Conservation (phyloP, 129 eudicot genomes). For the Chrysanthemum lavandulifolium region DNA sequence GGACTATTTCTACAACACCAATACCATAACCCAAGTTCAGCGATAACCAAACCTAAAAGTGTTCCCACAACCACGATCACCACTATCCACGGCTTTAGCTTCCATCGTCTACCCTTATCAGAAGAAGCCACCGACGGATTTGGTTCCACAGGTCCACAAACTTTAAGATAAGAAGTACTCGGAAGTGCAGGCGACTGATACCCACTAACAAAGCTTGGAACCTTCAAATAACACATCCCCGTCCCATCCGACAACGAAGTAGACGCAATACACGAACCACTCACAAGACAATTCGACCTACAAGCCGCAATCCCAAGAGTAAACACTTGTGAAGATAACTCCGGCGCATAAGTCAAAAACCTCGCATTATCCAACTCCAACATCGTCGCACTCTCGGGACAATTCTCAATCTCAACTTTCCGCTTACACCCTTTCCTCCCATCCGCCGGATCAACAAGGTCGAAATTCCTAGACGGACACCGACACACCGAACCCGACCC, state of each 20-base stretch:
- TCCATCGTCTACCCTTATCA: conserved; percentile 32
- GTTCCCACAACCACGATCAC: conserved; percentile 60
- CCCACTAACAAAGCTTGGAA: conserved; percentile 61
- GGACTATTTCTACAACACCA: conserved; percentile 69
- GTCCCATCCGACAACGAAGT: conserved; percentile 86
- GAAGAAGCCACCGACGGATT: conserved; percentile 37
- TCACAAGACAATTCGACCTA: conserved; percentile 61
- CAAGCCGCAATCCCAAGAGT: conserved; percentile 65
- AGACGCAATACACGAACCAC: conserved; percentile 68
- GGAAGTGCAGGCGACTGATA: conserved; percentile 84
- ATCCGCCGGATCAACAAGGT: conserved; percentile 46
- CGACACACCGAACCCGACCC: conserved; percentile 67
- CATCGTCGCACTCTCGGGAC: conserved; percentile 59
- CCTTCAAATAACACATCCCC: conserved; percentile 68
- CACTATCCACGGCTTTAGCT: conserved; percentile 62
- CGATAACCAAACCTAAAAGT: conserved; percentile 41
- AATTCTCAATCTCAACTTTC: conserved; percentile 62
- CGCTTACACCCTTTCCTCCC: conserved; percentile 67
- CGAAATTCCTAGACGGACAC: conserved; percentile 84
- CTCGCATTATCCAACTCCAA: conserved; percentile 52
- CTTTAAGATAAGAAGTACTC: conserved; percentile 76
- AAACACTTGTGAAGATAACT: conserved; percentile 45
- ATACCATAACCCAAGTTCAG: conserved; percentile 71
- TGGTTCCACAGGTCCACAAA: conserved; percentile 56
- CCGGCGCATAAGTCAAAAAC: conserved; percentile 71